Evolutionary conservation across 306 rosid genomes (phyloP).

Genomic region (Cucurbita moschata): DNA sequence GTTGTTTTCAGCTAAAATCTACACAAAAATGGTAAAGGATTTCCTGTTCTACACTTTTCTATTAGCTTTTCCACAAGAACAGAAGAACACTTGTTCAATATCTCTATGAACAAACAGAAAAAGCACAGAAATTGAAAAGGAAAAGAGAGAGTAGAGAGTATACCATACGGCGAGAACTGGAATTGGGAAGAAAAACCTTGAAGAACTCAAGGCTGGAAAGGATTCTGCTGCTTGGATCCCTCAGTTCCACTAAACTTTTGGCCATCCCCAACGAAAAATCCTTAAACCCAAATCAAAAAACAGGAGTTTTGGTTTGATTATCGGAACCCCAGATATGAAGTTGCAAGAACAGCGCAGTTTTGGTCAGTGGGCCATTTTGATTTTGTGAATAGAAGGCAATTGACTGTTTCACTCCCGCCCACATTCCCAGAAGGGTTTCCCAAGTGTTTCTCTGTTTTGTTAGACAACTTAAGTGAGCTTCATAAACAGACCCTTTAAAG

Average conservation of each 20-base stretch:
- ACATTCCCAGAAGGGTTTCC: background rate
- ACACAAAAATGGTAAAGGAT: background rate
- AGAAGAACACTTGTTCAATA: background rate
- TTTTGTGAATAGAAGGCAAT: background rate
- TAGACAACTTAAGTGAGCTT: too few relatives aligned
- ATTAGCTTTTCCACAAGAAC: background rate
- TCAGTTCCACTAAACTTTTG: background rate
- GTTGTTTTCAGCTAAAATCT: background rate
- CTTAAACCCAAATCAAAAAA: background rate
- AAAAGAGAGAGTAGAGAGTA: background rate
- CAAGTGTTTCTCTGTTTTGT: too few relatives aligned
- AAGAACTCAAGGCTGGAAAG: constrained; percentile 7
- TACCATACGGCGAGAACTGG: constrained; percentile 5
- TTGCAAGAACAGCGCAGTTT: background rate
- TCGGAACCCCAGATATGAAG: background rate
- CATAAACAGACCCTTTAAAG: too few relatives aligned
- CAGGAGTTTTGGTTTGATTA: too few relatives aligned
- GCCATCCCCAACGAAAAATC: background rate
- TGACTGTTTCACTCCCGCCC: background rate
- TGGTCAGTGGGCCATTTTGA: background rate
- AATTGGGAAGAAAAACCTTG: constrained; percentile 8
- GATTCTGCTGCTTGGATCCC: background rate
- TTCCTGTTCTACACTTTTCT: background rate
- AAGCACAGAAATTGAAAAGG: background rate
- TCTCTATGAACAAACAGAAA: background rate